Conservation (phyloP, 2,329 filamentous ascomycete species). For the Ilyonectria mors-panacis region DNA sequence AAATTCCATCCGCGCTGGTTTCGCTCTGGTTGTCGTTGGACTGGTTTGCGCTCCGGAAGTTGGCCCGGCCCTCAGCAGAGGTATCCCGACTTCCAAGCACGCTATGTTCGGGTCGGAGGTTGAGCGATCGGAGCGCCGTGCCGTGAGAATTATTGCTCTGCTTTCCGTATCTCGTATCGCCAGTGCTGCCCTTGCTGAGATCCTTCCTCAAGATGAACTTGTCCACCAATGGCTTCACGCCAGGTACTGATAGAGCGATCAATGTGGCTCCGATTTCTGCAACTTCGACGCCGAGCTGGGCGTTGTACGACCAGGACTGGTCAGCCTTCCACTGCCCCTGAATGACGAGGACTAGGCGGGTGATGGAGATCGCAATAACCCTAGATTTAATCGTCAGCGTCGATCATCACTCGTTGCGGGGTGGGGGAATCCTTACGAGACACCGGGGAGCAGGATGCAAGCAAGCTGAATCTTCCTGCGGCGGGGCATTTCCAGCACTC, state of each 20-base stretch:
- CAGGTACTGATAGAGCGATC: constrained; percentile 65
- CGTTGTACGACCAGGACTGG: constrained; percentile 66
- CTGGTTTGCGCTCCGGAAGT: constrained; percentile 37
- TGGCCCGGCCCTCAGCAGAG: constrained; percentile 40
- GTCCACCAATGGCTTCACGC: constrained; percentile 64
- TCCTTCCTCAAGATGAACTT: constrained; percentile 49
- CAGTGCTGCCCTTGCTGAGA: constrained; percentile 35
- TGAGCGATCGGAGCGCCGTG: constrained; percentile 51
- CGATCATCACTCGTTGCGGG: too few relatives aligned
- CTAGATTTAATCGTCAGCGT: constrained; percentile 46
- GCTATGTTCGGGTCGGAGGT: constrained; percentile 50
- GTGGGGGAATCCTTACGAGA: constrained; percentile 55
- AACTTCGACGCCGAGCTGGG: constrained; percentile 64
- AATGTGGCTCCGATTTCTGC: constrained; percentile 66
- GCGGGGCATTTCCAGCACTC: constrained; percentile 59
- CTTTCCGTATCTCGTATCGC: constrained; percentile 44
- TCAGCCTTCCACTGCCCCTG: constrained; percentile 63
- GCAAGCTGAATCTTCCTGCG: constrained; percentile 63
- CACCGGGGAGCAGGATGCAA: constrained; percentile 64
- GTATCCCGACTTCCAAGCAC: constrained; percentile 48
- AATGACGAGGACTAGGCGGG: constrained; percentile 63
- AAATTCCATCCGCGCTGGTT: constrained; percentile 50
- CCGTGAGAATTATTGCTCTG: constrained; percentile 40
- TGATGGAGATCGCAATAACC: constrained; percentile 64
- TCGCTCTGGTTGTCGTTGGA: constrained; percentile 44